Percentiles rank a stretch among this genome's conserved stretches.
Evolutionary conservation across 192 early-diverging fungal genomes (phyloP).

Genomic region (Podila clonocystis): DNA sequence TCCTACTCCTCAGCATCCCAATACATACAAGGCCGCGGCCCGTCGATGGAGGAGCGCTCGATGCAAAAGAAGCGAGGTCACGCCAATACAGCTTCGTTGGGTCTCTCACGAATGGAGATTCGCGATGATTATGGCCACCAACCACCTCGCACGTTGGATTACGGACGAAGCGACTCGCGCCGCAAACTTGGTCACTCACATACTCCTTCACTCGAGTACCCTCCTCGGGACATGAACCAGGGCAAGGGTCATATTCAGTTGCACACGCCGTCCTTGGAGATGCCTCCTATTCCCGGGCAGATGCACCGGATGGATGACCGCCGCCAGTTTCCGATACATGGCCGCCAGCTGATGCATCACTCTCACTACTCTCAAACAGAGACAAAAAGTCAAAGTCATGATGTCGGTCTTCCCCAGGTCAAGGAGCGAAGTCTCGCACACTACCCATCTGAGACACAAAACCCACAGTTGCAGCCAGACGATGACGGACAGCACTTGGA

Average conservation of each 20-base stretch:
- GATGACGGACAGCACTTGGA: background rate
- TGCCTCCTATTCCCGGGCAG: constrained; percentile 38
- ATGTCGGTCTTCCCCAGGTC: background rate
- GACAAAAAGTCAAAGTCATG: background rate
- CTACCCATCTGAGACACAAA: background rate
- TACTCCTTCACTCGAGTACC: constrained; percentile 25
- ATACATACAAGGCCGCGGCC: background rate
- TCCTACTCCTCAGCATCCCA: background rate
- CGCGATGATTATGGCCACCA: constrained; percentile 19
- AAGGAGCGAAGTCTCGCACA: too few species aligned
- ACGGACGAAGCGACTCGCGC: background rate
- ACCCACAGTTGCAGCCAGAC: background rate
- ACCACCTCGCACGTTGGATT: constrained; percentile 20
- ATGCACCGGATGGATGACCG: constrained; percentile 44
- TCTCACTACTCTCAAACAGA: background rate
- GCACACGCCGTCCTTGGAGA: constrained; percentile 45
- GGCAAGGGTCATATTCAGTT: constrained; percentile 34
- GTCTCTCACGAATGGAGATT: constrained; percentile 30
- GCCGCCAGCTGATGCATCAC: too few species aligned
- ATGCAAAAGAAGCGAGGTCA: constrained; percentile 19
- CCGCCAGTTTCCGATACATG: constrained; percentile 1
- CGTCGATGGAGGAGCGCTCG: constrained; percentile 2
- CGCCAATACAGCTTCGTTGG: constrained; percentile 15
- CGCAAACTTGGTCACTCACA: constrained; percentile 13
- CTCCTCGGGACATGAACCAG: constrained; percentile 18